Evolutionary conservation across 2,329 filamentous ascomycete genomes (phyloP), one percentile per base, ranked within the genome.

Genomic region (Colletotrichum musicola): DNA sequence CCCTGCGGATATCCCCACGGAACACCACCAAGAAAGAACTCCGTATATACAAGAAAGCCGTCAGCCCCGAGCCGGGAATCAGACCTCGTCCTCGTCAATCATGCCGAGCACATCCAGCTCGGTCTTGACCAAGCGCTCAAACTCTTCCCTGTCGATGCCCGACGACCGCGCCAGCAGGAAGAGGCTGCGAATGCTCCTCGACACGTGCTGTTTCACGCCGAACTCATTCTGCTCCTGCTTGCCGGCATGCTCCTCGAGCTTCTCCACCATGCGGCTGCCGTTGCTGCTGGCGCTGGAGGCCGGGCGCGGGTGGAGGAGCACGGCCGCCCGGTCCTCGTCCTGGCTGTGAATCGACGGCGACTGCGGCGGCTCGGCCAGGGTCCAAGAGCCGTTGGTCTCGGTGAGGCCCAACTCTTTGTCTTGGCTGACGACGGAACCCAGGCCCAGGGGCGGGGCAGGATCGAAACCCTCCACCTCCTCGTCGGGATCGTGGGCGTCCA

Each of bases 401-500:
- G 76, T 79, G 40, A 75, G 68, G 70, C 77, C 75, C 22, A 66
- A 69, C 25, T 77, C 76, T 22, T 22, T 60, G n/a, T 74, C 74
- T 22, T 69, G 50, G 56, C 72, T 68, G 49, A 73, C 75, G 4
- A 69, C 57, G 10, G 46, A 47, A 14, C 67, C n/a, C 68, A 69
- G 44, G 38, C 80, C 79, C 16, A 80, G 73, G 1, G 81, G 79
- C 3, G 81, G 81, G 16, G 67, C 67, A 16, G 57, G 51, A 6
- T 79, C 78, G 18, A 79, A 71, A 25, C 77, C 77, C 27, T 75
- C 73, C 13, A 81, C 81, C 64, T 84, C 90, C 80, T 94, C 92
- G 73, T 94, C 91, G n/a, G 92, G 92, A 72, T 95, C 92, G 77
- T 95, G 90, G 64, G 89, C 89, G 78, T 95, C 93, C 84, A 95